These are phyloP conservation scores for Xylaria sp. DNA, from an alignment of 2,329 filamentous ascomycete genomes.

Conservation along the genomic window DNA sequence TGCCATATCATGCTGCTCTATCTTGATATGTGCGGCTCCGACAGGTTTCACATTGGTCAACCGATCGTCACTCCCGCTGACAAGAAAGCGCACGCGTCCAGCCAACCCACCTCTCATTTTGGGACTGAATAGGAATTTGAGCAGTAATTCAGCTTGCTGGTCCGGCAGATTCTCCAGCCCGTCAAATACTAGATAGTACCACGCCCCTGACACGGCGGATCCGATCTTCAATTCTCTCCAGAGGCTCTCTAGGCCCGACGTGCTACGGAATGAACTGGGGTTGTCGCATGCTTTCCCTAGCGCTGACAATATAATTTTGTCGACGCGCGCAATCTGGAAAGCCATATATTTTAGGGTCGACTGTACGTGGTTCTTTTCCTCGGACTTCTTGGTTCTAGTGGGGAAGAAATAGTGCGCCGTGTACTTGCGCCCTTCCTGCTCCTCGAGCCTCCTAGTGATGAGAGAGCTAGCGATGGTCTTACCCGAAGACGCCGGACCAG, in stretches of 20 bases:
- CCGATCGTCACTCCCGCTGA: conserved; percentile 28
- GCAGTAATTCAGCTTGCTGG: conserved; percentile 21
- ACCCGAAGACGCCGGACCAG: conserved; percentile 33
- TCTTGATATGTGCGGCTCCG: conserved; percentile 19
- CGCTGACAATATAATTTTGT: too few relatives aligned
- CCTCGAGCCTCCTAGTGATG: conserved; percentile 36
- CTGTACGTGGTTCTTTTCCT: conserved; percentile 32
- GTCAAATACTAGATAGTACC: conserved; percentile 36
- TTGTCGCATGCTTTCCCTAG: conserved; percentile 34
- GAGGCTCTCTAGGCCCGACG: conserved; percentile 21
- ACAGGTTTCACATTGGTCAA: background rate
- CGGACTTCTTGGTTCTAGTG: conserved; percentile 30
- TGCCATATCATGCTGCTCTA: conserved; percentile 28
- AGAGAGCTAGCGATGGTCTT: conserved; percentile 34
- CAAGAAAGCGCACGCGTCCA: conserved; percentile 30
- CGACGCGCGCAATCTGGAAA: conserved; percentile 39
- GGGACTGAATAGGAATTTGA: conserved; percentile 25
- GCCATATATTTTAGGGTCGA: conserved; percentile 38
- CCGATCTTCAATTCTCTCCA: conserved; percentile 35
- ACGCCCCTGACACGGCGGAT: conserved; percentile 17
- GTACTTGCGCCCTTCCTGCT: conserved; percentile 33
- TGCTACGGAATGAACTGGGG: conserved; percentile 12
- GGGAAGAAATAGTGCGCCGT: conserved; percentile 39
- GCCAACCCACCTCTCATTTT: conserved; percentile 14
- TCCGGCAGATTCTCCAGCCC: conserved; percentile 35